Base-by-base conservation (phyloP, 495 filamentous ascomycete species). In the Lophiostoma macrostomum region DNA sequence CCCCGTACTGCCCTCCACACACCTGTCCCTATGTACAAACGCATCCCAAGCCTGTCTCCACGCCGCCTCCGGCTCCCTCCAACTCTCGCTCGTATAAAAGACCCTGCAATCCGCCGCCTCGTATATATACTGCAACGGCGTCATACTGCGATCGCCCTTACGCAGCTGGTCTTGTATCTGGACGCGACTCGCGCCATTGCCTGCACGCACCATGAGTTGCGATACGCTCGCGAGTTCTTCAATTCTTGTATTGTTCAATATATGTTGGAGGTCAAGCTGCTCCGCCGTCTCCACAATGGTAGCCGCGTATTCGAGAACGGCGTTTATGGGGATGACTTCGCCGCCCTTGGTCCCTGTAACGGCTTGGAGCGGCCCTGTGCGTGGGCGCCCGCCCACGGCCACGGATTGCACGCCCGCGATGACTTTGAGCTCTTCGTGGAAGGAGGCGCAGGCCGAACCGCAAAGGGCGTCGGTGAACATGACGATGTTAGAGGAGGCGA, bases 91-190 rank as follows among this genome's bases (percentile, higher is more conserved):
- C 16, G 58, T 58, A 25, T 49, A 50, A 40, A 50, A 62, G 23
- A 62, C 47, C 27, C 28, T 41, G 41, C 58, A 62, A 31, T 62
- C 58, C 3, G 58, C 46, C n/a, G 58, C 58, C 20, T 57, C 58
- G 48, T 62, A 62, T 28, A 53, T 54, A 28, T 48, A 58, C 24
- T 62, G 47, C n/a, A 62, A 43, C 5, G 58, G 45, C 12, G 44
- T 43, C 18, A 18, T 52, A 2, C 16, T 45, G 1, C 12, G 30
- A 19, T 56, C 58, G 6, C 58, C 58, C 27, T 56, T 51, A 8
- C 58, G 43, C 29, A 61, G 30, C 24, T 55, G 38, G 28, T 61
- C 52, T 32, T 56, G 52, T 4, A 41, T 42, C 25, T 61, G 50
- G 28, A 61, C 14, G 4, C 51, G 22, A 10, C 44, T 32, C 13